phyloP scores from a whole-genome alignment of 2,329 filamentous ascomycete genomes.

The Meredithiella fracta region DNA sequence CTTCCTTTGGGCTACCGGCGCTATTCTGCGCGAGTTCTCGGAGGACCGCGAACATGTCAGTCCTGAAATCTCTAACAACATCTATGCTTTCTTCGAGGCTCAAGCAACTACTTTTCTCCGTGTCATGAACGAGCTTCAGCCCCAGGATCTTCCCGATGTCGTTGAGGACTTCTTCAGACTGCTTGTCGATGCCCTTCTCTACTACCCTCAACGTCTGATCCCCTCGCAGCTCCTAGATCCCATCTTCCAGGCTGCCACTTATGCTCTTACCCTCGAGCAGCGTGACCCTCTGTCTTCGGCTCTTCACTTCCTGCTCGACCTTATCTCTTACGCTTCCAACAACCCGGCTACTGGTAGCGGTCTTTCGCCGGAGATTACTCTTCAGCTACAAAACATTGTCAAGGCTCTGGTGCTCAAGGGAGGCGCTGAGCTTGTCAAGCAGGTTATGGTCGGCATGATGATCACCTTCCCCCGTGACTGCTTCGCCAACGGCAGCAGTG shows the following conservation, averaged over 20 bases:
- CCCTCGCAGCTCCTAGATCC: conserved; percentile 62
- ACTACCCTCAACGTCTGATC: conserved; percentile 74
- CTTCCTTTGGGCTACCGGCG: conserved; percentile 96
- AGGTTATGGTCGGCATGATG: conserved; percentile 95
- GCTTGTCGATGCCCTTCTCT: conserved; percentile 77
- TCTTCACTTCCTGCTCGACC: conserved; percentile 80
- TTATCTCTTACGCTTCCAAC: conserved; percentile 73
- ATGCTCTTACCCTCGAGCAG: conserved; percentile 75
- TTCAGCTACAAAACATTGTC: conserved; percentile 56
- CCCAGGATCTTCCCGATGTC: conserved; percentile 58
- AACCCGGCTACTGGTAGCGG: conserved; percentile 48
- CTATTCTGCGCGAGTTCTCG: conserved; percentile 88
- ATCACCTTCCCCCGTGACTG: conserved; percentile 94
- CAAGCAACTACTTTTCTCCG: conserved; percentile 82
- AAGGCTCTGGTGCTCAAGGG: conserved; percentile 53
- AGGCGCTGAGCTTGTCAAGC: conserved; percentile 67
- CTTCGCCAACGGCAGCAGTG: conserved; percentile 83
- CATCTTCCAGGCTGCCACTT: conserved; percentile 75
- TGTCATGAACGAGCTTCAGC: conserved; percentile 69
- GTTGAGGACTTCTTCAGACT: conserved; percentile 96
- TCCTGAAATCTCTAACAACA: conserved; percentile 62
- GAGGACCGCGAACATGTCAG: conserved; percentile 78
- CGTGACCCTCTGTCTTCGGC: conserved; percentile 81
- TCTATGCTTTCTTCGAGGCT: conserved; percentile 88
- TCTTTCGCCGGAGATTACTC: conserved; percentile 40